Evolutionary conservation across 208 protist species (phyloP), one percentile per base, ranked within the genome.

Genomic region (Tritrichomonas musculus): DNA sequence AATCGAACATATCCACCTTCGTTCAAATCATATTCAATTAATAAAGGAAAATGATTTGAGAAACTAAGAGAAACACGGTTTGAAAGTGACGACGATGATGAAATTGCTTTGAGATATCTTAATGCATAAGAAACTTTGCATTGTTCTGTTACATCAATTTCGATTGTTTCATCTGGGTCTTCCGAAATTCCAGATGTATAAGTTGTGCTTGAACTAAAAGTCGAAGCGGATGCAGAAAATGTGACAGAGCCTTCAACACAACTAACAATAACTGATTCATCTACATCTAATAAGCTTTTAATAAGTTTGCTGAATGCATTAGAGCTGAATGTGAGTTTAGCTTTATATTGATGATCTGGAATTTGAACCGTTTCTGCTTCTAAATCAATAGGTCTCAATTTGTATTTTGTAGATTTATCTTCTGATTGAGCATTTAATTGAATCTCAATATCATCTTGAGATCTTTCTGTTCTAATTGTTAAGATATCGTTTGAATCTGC

Each of bases 101-200:
- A 49, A n/a, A 92, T 69, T 11, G 53, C 49, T 22, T 69, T 66
- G 50, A 92, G 69, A 92, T 92, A 92, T 64, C 55, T 53, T 27
- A 92, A 66, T 14, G 82, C 82, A 92, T 69, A 92, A 9, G 73
- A 49, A 11, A 84, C 73, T 53, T 53, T 64, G n/a, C 49, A 57
- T 49, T 1, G 0, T 92, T 92, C 53, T n/a, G 30, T 47, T 50
- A 57, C 49, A 41, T 92, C 36, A 69, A 92, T n/a, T 92, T 92
- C 55, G 49, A 92, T 50, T 33, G 64, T 33, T 49, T 57, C 49
- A 4, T 66, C 82, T 50, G 50, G 9, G 9, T 57, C 69, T 20
- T 57, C 73, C 33, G 13, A 3, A 49, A 20, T 22, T 47, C 17
- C 82, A 33, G 73, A 33, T 22, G 5, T 84, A n/a, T 53, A 84